phyloP scores from a whole-genome alignment of 768 basidiomycete species.

The Gymnopilus dilepis region DNA sequence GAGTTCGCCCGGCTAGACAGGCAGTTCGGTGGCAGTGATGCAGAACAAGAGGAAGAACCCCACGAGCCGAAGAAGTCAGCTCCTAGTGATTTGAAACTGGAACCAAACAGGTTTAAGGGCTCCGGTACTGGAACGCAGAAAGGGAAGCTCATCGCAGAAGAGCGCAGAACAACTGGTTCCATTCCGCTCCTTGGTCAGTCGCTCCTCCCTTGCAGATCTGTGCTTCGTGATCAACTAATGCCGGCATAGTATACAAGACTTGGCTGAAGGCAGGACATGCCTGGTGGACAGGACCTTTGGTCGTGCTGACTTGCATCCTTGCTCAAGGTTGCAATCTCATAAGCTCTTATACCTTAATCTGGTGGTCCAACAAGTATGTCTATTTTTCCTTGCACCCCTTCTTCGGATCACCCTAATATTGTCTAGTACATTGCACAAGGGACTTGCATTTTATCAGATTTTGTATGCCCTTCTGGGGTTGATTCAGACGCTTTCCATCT shows the following conservation, averaged over 20 bases:
- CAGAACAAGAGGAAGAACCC: conserved; percentile 38
- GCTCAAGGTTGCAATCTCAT: conserved; percentile 69
- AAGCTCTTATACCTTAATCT: conserved; percentile 73
- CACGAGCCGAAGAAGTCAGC: conserved; percentile 21
- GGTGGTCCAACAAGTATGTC: conserved; percentile 69
- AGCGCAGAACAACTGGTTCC: conserved; percentile 67
- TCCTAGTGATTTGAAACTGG: conserved; percentile 39
- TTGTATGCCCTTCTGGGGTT: conserved; percentile 68
- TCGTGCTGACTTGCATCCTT: conserved; percentile 52
- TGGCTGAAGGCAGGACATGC: conserved; percentile 64
- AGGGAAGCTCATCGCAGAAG: conserved; percentile 68
- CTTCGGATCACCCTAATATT: background rate
- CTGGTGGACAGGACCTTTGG: conserved; percentile 52
- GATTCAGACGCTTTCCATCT: conserved; percentile 58
- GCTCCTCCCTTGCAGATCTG: conserved; percentile 1
- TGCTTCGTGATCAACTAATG: background rate
- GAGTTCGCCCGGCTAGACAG: conserved; percentile 61
- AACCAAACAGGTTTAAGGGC: conserved; percentile 27
- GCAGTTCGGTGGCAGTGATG: conserved; percentile 63
- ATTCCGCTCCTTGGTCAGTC: conserved; percentile 51
- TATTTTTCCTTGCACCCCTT: background rate
- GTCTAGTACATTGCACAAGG: conserved; percentile 47
- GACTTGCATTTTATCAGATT: conserved; percentile 66
- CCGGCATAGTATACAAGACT: conserved; percentile 54
- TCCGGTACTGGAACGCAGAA: conserved; percentile 66